Evolutionary conservation across 257 asterid species (phyloP), one percentile per base, ranked within the genome.

Genomic region (Linderniella brevidens): DNA sequence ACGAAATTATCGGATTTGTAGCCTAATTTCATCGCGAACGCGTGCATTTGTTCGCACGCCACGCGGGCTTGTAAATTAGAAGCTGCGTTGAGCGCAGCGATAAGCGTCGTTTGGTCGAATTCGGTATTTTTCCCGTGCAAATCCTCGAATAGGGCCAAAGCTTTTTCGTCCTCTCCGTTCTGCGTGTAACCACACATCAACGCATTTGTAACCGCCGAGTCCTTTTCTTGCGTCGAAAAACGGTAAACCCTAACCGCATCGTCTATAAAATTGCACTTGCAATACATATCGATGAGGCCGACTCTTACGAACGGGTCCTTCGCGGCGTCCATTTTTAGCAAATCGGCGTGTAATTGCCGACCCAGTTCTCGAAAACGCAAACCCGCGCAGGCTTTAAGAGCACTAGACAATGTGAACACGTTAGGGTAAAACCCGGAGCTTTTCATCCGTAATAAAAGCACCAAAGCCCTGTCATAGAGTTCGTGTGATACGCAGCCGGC

Each of bases 331-430:
- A 65, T 61, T 55, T 74, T 79, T 41, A 79, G 58, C 72, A 83
- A 64, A 35, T 41, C 55, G 48, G 77, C 72, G 53, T 83, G 95
- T 50, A 80, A 50, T 50, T 67, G 86, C 37, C 61, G 65, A 8
- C 93, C 95, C 49, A 66, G 57, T 54, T 67, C 63, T 15, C 25
- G 64, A 38, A 49, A 51, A 52, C 73, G 74, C 63, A 77, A 63
- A 32, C 75, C 75, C 49, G 86, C 68, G 58, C 90, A 83, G 61
- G 93, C 80, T 70, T 77, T 83, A 29, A 79, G 75, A 43, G 74
- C 82, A 49, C 95, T 83, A n/a, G 93, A 77, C 47, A 83, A 60
- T 57, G 93, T 83, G 66, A 79, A 77, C 68, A 70, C 40, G 55
- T 71, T 79, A 0, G 86, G 93, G 55, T 25, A 55, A 35, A 60